Percentiles rank a stretch among this genome's conserved stretches.
phyloP scores from a whole-genome alignment of 176 grass and related monocot species.

The Hordeum marinum region DNA sequence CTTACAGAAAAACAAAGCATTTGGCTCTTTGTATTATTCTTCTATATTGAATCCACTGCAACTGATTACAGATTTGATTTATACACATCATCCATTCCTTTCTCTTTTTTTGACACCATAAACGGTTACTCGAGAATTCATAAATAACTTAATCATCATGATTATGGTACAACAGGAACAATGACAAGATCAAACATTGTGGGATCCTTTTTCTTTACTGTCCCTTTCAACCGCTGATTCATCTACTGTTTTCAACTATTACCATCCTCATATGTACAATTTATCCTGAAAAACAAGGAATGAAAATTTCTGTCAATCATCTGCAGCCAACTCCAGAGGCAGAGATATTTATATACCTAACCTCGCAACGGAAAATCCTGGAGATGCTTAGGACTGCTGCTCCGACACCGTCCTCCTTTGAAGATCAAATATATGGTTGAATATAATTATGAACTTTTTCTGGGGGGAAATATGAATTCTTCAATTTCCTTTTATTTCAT shows the following conservation, averaged over 20 bases:
- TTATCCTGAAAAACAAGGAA: background rate
- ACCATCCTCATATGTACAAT: background rate
- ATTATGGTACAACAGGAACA: background rate
- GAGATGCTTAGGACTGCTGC: background rate
- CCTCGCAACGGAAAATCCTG: background rate
- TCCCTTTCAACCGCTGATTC: background rate
- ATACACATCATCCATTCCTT: background rate
- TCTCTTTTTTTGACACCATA: background rate
- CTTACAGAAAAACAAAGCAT: background rate
- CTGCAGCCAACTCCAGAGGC: background rate
- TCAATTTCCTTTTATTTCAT: conserved; percentile 23
- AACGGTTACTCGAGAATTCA: background rate
- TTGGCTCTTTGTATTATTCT: background rate
- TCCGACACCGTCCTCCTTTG: background rate
- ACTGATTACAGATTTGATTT: background rate
- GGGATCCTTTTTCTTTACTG: background rate
- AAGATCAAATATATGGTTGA: background rate
- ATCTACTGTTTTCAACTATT: background rate
- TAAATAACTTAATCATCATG: background rate
- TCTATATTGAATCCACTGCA: background rate
- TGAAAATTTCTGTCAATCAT: background rate
- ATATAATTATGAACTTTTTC: background rate
- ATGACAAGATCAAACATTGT: background rate
- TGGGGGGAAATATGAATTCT: background rate
- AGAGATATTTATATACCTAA: background rate